Evolutionary conservation across 75 land plant species (phyloP).

Genomic region (Cunninghamia lanceolata): DNA sequence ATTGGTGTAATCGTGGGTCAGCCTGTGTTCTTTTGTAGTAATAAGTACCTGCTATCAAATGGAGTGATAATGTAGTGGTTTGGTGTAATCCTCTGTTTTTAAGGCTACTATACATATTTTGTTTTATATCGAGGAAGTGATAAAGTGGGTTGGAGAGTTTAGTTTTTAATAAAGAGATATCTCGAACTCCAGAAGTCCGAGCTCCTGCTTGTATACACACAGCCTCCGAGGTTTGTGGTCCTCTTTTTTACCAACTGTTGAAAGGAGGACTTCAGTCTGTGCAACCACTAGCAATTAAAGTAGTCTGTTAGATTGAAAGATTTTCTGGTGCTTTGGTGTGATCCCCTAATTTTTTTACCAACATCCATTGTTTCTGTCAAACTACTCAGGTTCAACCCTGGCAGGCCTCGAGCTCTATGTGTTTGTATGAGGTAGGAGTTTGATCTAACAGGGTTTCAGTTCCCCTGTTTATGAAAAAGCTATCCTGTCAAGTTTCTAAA

Average conservation of each 20-base stretch:
- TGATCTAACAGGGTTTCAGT: neutral
- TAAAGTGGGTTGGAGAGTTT: neutral
- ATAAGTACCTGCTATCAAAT: neutral
- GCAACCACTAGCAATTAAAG: neutral
- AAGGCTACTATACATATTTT: neutral
- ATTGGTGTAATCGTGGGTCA: neutral
- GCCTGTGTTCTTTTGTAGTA: neutral
- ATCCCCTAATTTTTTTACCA: too few relatives aligned
- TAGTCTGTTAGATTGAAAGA: neutral
- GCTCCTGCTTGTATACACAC: neutral
- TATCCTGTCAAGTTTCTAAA: neutral
- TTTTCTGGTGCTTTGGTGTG: neutral
- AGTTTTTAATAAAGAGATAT: neutral
- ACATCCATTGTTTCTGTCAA: neutral
- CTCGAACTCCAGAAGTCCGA: neutral
- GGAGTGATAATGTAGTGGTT: neutral
- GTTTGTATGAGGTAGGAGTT: neutral
- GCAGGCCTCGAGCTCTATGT: neutral
- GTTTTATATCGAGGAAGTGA: neutral
- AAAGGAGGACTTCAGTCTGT: neutral
- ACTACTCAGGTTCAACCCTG: neutral
- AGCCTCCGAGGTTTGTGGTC: neutral
- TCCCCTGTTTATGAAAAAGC: neutral
- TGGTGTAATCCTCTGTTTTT: neutral
- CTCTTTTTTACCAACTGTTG: neutral